These are phyloP conservation scores for Solanum rostratum DNA, from an alignment of 257 asterid genomes.

Conservation along the genomic window DNA sequence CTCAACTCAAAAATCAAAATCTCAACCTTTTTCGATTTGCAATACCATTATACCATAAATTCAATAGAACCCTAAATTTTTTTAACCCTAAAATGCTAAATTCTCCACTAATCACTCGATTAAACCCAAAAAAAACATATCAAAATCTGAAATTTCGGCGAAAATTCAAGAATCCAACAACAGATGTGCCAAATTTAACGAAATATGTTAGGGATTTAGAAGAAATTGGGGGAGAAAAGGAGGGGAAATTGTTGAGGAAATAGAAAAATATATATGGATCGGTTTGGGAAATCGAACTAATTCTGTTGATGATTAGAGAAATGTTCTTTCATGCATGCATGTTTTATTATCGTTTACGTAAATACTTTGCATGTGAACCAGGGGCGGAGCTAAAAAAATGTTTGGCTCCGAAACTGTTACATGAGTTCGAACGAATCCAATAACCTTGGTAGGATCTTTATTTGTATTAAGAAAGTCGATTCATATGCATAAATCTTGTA, in stretches of 20 bases:
- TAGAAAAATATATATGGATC: background rate
- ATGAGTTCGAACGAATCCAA: too few relatives aligned
- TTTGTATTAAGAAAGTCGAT: background rate
- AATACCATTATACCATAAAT: background rate
- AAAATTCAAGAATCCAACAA: background rate
- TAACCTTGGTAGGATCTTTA: background rate
- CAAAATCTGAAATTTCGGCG: background rate
- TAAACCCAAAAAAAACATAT: background rate
- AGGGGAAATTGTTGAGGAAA: background rate
- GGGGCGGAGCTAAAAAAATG: background rate
- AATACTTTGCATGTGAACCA: background rate
- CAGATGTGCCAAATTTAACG: background rate
- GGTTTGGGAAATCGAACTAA: background rate
- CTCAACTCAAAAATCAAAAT: conserved; percentile 2
- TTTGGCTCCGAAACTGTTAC: too few relatives aligned
- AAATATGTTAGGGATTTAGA: background rate
- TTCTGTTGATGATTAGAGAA: background rate
- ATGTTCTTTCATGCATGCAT: conserved; percentile 4
- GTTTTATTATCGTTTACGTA: background rate
- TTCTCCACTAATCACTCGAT: background rate
- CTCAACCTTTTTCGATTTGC: conserved; percentile 12
- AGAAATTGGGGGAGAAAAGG: background rate
- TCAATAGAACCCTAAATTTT: background rate
- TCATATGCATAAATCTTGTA: background rate
- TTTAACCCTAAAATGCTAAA: background rate